A percentile compares a stretch with the other conserved stretches of the same genome.
Evolutionary conservation across 495 filamentous ascomycete species (phyloP).

Genomic region (Bombardia bombarda): DNA sequence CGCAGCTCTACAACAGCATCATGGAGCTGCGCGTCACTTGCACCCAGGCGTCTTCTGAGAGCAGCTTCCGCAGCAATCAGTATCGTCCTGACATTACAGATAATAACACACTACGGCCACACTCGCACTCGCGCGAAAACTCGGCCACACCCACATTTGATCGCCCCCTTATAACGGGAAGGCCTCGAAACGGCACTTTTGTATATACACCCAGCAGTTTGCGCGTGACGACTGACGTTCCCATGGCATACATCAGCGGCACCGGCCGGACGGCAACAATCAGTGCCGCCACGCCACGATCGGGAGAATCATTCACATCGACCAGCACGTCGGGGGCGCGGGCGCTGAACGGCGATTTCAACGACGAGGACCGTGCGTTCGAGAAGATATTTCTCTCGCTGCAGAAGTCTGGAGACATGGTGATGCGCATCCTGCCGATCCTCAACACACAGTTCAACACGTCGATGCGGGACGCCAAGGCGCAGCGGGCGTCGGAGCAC

Average conservation of each 20-base stretch:
- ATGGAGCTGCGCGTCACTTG: slow-evolving; percentile 58
- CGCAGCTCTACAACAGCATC: slow-evolving; percentile 72
- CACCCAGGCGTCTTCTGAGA: slow-evolving; percentile 13
- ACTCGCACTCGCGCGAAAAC: slow-evolving; percentile 39
- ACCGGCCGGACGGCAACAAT: slow-evolving; percentile 39
- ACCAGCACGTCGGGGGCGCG: slow-evolving; percentile 38
- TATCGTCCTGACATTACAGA: too few relatives aligned
- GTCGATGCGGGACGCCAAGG: slow-evolving; percentile 34
- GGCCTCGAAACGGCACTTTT: slow-evolving; percentile 55
- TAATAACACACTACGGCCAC: too few relatives aligned
- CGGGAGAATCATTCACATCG: slow-evolving; percentile 67
- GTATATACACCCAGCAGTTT: slow-evolving; percentile 52
- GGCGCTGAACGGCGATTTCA: slow-evolving; percentile 46
- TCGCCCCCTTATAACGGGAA: slow-evolving; percentile 35
- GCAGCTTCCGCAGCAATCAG: slow-evolving; percentile 6
- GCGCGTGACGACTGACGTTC: slow-evolving; percentile 42
- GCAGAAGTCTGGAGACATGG: slow-evolving; percentile 55
- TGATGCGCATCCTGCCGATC: slow-evolving; percentile 56
- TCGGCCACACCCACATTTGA: slow-evolving; percentile 58
- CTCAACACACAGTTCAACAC: slow-evolving; percentile 55
- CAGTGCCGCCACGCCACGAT: slow-evolving; percentile 60
- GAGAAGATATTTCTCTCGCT: slow-evolving; percentile 72
- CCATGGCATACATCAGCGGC: slow-evolving; percentile 32
- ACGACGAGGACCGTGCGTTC: slow-evolving; percentile 69
- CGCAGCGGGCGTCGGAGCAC: slow-evolving; percentile 35